phyloP scores from a whole-genome alignment of 192 early-diverging fungal species.

The Geranomyces michiganensis region DNA sequence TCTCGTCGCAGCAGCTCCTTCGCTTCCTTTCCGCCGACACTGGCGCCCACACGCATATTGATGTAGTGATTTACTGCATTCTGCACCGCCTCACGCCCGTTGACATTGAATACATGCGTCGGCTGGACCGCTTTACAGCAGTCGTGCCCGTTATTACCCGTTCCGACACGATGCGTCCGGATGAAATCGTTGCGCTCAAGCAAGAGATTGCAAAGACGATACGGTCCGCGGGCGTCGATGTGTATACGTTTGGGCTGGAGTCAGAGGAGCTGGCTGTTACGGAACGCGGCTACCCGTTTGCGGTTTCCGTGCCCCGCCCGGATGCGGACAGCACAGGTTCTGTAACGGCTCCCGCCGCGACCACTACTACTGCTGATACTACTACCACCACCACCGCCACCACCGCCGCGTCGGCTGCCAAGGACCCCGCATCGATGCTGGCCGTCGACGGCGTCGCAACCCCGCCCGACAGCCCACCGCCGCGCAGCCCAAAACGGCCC shows the following conservation, averaged over 20 bases:
- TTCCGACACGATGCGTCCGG: conserved; percentile 52
- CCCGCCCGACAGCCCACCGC: background rate
- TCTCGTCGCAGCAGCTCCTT: conserved; percentile 12
- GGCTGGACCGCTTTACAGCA: conserved; percentile 57
- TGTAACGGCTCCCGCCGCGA: too few relatives aligned
- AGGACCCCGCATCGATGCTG: too few relatives aligned
- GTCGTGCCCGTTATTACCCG: conserved; percentile 71
- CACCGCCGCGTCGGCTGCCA: background rate
- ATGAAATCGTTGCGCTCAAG: conserved; percentile 46
- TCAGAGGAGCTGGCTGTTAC: conserved; percentile 49
- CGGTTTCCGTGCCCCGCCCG: background rate
- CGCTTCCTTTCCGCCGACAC: conserved; percentile 31
- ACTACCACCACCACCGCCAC: background rate
- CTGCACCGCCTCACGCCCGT: conserved; percentile 63
- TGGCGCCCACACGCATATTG: conserved; percentile 47
- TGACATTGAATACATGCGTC: conserved; percentile 71
- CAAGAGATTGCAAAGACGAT: conserved; percentile 51
- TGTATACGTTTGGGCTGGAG: conserved; percentile 58
- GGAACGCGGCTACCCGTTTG: conserved; percentile 34
- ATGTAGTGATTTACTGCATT: conserved; percentile 47
- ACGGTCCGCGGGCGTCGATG: conserved; percentile 47
- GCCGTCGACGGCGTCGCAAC: background rate
- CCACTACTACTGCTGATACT: background rate
- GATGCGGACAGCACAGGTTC: too few relatives aligned
- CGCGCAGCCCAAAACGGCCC: too few relatives aligned